Base-by-base conservation (phyloP, 352 stramenopile species). In the Phytopythium mirpurense region DNA sequence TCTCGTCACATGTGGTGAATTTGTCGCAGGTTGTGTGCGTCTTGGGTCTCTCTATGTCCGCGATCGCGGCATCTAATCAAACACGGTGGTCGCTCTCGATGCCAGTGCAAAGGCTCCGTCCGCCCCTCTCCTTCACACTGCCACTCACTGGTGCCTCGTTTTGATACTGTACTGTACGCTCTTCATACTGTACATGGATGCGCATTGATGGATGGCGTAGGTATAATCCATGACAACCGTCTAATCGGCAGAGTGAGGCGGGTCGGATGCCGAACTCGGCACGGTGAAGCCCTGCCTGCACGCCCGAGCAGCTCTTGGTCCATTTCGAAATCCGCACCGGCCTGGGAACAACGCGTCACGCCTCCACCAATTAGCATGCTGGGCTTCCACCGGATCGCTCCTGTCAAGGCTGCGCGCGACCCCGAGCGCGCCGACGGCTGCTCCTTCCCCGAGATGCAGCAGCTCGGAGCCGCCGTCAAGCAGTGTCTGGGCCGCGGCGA, bases 361-460 rank as follows among this genome's bases (percentile, higher is more conserved):
- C n/a, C n/a, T n/a, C n/a, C n/a, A n/a, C n/a, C 15, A 51, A n/a
- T 15, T 5, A 51, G 5, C 27, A 51, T 51, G 44, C 44, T 51
- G 4, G 26, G 44, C 44, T 38, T 51, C 44, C 44, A 51, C 29
- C 44, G 29, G 0, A 37, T 51, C 26, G 29, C 29, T 26, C 44
- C 44, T n/a, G 24, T 26, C n/a, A 16, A 51, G 26, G 43, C 43
- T 14, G 24, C 26, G 15, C 26, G 9, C 24, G 11, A 23, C 44
- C 11, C 44, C 16, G 44, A 51, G 12, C 23, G 12, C 27, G 9
- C 4, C 29, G 8, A 15, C 26, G 44, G 16, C 29, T 51, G 44
- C 44, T 51, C 44, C 14, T 51, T 51, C 44, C 5, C 44, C 26
- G 44, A 51, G 5, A 12, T 51, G 11, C 44, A 40, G 27, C 44